Conservation (phyloP, 2,329 filamentous ascomycete genomes). For the Aspergillus sp. region DNA sequence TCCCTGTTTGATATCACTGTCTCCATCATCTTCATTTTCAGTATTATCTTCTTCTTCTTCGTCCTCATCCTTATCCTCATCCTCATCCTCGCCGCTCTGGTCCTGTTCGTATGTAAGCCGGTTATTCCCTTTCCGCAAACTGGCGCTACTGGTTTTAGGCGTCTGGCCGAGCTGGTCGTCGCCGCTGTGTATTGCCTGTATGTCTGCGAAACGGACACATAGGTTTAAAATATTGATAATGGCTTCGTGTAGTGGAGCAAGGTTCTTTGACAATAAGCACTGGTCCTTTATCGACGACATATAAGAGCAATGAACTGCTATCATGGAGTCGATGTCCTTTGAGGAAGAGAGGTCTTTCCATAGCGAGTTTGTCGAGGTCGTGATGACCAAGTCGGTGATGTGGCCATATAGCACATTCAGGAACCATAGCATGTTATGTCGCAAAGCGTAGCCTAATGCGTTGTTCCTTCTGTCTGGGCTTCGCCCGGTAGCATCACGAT, state of each 20-base stretch:
- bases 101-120: constrained; percentile 10
- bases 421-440: constrained; percentile 69
- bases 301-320: constrained; percentile 58
- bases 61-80: constrained; percentile 10
- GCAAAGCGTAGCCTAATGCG: constrained; percentile 41
- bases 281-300: constrained; percentile 56
- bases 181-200: constrained; percentile 38
- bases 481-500: constrained; percentile 27
- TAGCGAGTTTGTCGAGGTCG: constrained; percentile 52
- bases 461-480: constrained; percentile 30
- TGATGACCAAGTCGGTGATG: constrained; percentile 63
- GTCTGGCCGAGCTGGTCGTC: constrained; percentile 31
- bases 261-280: constrained; percentile 59
- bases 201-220: constrained; percentile 59
- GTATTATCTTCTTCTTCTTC: constrained; percentile 17
- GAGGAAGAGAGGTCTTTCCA: constrained; percentile 49
- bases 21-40: constrained; percentile 21
- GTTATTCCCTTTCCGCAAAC: constrained; percentile 3
- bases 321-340: constrained; percentile 73
- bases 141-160: constrained; percentile 9
- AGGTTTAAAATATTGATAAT: constrained; percentile 72
- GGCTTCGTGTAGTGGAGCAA: constrained; percentile 62
- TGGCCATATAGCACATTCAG: constrained; percentile 66
- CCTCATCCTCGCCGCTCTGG: constrained; percentile 20
- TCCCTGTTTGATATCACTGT: constrained; percentile 25